A percentile compares a stretch with the other conserved stretches of the same genome.
These are phyloP conservation scores for Setomelanomma holmii DNA, from an alignment of 2,329 filamentous ascomycete genomes.

Conservation along the genomic window DNA sequence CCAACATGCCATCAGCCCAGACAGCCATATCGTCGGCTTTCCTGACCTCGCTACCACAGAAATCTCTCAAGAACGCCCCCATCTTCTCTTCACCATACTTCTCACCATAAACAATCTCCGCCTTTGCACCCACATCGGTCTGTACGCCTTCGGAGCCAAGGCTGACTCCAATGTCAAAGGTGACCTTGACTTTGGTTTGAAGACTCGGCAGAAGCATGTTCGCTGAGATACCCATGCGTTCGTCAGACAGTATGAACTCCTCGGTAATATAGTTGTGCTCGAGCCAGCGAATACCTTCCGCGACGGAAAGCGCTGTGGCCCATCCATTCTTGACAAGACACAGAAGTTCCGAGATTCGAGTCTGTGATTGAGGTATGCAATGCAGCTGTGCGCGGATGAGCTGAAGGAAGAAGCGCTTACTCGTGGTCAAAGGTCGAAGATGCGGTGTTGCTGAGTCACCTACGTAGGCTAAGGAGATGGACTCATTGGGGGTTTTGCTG, in stretches of 20 bases:
- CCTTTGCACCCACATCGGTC: constrained; percentile 64
- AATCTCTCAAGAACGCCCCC: constrained; percentile 70
- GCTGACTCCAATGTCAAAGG: constrained; percentile 60
- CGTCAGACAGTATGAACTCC: constrained; percentile 69
- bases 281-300: constrained; percentile 67
- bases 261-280: constrained; percentile 70
- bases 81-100: constrained; percentile 78
- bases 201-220: constrained; percentile 69
- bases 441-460: constrained; percentile 64
- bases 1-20: constrained; percentile 54
- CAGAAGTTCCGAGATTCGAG: constrained; percentile 65
- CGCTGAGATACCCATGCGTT: constrained; percentile 67
- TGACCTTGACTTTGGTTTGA: constrained; percentile 72
- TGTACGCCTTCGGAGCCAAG: constrained; percentile 56
- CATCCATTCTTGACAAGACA: constrained; percentile 67
- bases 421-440: constrained; percentile 64
- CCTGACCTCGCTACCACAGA: constrained; percentile 51
- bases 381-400: constrained; percentile 73
- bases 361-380: constrained; percentile 65
- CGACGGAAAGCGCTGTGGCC: constrained; percentile 68
- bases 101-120: constrained; percentile 77
- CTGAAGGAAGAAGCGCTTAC: constrained; percentile 78
- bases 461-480: constrained; percentile 75
- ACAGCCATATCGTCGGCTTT: constrained; percentile 39
- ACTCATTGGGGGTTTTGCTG: constrained; percentile 51